Base-by-base conservation (phyloP, 2,329 filamentous ascomycete species). In the Beauveria medogensis region DNA sequence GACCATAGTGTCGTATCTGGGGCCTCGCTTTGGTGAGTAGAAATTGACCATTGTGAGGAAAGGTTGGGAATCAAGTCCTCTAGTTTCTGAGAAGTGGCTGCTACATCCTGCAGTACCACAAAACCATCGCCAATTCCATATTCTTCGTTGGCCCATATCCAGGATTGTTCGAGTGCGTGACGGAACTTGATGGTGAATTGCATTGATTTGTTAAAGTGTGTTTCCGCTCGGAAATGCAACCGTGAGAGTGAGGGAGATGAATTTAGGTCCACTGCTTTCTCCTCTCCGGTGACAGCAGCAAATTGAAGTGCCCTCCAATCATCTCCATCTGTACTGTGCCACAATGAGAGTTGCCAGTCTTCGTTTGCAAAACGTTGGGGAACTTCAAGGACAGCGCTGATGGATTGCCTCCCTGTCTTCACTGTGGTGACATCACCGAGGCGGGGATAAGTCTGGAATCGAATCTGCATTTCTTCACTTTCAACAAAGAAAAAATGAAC, bases 171-270 rank as follows among this genome's bases (percentile, higher is more conserved):
- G 28, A 72, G 67, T 5, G 70, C 72, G 53, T 78, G 75, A 28
- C 88, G 82, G 67, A 89, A 91, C 62, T 88, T 91, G 63, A 91
- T 69, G 0, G 90, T 92, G 69, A 92, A 93, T 3, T 77, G 81
- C 8, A 86, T 67, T 1, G 78, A 76, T 0, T 75, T 70, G 12
- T 73, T 67, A 48, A 85, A 74, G n/a, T 73, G 64, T 1, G 91
- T 64, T 3, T 77, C 69, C 1, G 77, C 74, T 0, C 74, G 75
- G 70, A 86, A 91, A 74, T 82, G 87, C 34, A 82, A 73, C 14
- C 74, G 74, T 14, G 63, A 64, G 28, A 65, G 61, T 3, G 63
- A 67, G 18, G 63, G 56, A 34, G 66, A 62, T 22, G 59, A 40
- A 3, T 71, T 67, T 3, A 94, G 75, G 28, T 75, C 74, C 20